Evolutionary conservation across 1,284 basidiomycete species (phyloP).

Genomic region (Leccinum ponderosum): DNA sequence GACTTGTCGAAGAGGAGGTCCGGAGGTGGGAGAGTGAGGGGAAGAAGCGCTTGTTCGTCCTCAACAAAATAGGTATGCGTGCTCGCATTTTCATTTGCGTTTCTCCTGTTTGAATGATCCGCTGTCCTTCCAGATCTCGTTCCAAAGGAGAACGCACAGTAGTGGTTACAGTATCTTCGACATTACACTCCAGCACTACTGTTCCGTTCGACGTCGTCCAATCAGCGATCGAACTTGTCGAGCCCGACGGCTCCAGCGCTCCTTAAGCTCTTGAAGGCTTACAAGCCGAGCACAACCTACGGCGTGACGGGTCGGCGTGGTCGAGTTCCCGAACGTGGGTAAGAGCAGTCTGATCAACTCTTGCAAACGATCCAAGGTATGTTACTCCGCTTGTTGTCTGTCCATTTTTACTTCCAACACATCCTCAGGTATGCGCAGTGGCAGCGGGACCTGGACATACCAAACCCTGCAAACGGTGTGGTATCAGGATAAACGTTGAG

Average conservation of each 20-base stretch:
- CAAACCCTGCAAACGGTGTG: slow-evolving; percentile 68
- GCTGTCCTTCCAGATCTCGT: slow-evolving; percentile 71
- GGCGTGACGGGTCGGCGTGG: slow-evolving; percentile 88
- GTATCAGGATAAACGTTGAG: slow-evolving; percentile 63
- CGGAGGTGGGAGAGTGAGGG: slow-evolving; percentile 80
- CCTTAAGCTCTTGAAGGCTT: slow-evolving; percentile 70
- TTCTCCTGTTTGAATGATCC: not conserved
- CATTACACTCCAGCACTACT: slow-evolving; percentile 71
- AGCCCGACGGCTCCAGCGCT: too few relatives aligned
- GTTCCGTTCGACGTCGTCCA: too few relatives aligned
- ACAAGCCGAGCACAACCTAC: slow-evolving; percentile 68
- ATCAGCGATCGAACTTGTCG: too few relatives aligned
- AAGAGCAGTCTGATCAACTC: slow-evolving; percentile 97
- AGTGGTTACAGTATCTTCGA: slow-evolving; percentile 89
- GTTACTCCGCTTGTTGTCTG: slow-evolving; percentile 4
- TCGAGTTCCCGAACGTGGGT: slow-evolving; percentile 97
- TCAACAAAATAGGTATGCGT: slow-evolving; percentile 88
- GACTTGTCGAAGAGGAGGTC: slow-evolving; percentile 90
- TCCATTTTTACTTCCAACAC: slow-evolving; percentile 38
- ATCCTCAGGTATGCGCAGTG: slow-evolving; percentile 78
- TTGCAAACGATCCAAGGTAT: slow-evolving; percentile 83
- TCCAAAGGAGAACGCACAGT: slow-evolving; percentile 84
- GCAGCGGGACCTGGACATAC: slow-evolving; percentile 47
- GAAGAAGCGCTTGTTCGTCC: slow-evolving; percentile 85
- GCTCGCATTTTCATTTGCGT: not conserved